These are phyloP conservation scores for Prunus dulcis DNA, from an alignment of 306 rosid genomes.

Conservation along the genomic window DNA sequence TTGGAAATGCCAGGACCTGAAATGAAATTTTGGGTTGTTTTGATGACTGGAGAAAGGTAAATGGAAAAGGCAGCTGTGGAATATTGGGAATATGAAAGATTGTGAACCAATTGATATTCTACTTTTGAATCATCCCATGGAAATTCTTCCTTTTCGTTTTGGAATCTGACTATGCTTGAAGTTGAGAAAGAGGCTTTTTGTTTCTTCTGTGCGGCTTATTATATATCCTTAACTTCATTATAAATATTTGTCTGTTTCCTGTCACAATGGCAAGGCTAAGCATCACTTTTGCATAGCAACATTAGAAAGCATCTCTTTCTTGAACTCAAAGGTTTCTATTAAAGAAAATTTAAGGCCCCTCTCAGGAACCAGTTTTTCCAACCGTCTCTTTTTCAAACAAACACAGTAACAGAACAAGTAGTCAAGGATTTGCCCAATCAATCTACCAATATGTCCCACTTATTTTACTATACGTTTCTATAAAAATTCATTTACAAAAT, in stretches of 20 bases:
- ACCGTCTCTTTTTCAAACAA: neutral
- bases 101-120: constrained; percentile 23
- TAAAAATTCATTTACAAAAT: neutral
- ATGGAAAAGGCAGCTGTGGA: constrained; percentile 19
- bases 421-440: too few species aligned
- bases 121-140: constrained; percentile 14
- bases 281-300: constrained; percentile 26
- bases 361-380: neutral
- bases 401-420: neutral
- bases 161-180: constrained; percentile 49
- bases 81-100: constrained; percentile 33
- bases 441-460: neutral
- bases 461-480: neutral
- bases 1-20: constrained; percentile 21
- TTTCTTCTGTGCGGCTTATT: constrained; percentile 15
- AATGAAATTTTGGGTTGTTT: constrained; percentile 29
- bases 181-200: constrained; percentile 18
- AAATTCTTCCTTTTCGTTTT: constrained; percentile 19
- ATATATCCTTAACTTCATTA: constrained; percentile 47
- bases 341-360: neutral
- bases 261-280: constrained; percentile 41
- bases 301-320: constrained; percentile 28
- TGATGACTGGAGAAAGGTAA: constrained; percentile 26
- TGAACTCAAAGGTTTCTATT: constrained; percentile 22
- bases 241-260: constrained; percentile 28